Evolutionary conservation across 2,329 filamentous ascomycete genomes (phyloP), one percentile per base, ranked within the genome.

Genomic region (Cytospora chrysosperma): DNA sequence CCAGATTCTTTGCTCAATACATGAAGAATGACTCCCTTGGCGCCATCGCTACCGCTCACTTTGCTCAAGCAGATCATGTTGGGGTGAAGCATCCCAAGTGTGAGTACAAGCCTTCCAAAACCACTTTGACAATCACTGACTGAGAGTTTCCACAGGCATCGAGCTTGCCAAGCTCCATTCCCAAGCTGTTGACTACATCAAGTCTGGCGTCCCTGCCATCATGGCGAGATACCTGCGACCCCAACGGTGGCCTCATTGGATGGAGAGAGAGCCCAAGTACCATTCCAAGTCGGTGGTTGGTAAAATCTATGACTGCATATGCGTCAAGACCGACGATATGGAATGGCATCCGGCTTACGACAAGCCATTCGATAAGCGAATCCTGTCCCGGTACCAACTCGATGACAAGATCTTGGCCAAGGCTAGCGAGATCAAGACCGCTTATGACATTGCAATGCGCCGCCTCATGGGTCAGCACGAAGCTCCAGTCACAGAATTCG

Each of bases 161-260:
- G 78, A 87, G 57, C 81, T 98, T 5, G 93, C 94, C 3, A 79
- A 83, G 10, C 78, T 98, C 3, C 95, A 99, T 73, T 98, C 95
- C 0, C 87, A 88, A 69, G 94, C 95, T 0, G 95, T 99, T 0
- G 95, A 99, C 74, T 99, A 95, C 72, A 88, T 91, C 52, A 99
- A 99, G 77, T 94, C 92, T 1, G 95, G 95, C 0, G 82, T 89
- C 12, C 85, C 90, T 0, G 94, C 93, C 0, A 77, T 82, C 24
- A 89, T 96, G 79, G 79, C 80, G 8, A 76, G 78, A 47, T 77
- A 81, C 0, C 78, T 95, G 4, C 78, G 80, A n/a, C 87, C 90
- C 0, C 78, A 70, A 7, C 77, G 70, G 60, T 96, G 87, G 84
- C 95, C 93, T 0, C 94, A 97, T 73, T 98, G 94, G 72, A 94